These are phyloP conservation scores for Backusella morwellensis DNA, from an alignment of 192 early-diverging fungal species.

Conservation along the genomic window DNA sequence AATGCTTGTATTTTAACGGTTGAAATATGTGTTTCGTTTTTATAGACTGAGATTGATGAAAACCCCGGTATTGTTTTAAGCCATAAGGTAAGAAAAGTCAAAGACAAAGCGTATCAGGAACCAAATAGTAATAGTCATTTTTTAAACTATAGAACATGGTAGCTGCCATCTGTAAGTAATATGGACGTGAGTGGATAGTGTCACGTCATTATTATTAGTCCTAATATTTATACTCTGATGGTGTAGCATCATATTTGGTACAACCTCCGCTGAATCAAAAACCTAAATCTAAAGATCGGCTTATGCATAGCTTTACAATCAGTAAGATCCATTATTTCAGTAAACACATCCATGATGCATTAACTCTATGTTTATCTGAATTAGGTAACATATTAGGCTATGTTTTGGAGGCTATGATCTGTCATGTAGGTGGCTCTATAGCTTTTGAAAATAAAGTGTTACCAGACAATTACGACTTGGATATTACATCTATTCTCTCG, in stretches of 20 bases:
- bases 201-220: background rate
- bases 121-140: background rate
- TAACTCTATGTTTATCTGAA: background rate
- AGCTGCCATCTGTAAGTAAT: conserved; percentile 8
- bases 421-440: conserved; percentile 60
- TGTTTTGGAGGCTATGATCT: conserved; percentile 24
- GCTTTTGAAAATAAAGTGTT: conserved; percentile 54
- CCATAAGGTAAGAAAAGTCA: background rate
- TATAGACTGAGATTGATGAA: background rate
- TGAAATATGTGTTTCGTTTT: background rate
- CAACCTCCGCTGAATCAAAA: conserved; percentile 30
- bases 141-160: background rate
- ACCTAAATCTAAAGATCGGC: conserved; percentile 25
- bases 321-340: conserved; percentile 22
- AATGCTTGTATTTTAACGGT: background rate
- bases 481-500: conserved; percentile 64
- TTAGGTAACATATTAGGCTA: conserved; percentile 37
- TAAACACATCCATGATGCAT: background rate
- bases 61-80: background rate
- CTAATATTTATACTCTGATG: background rate
- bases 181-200: background rate
- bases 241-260: conserved; percentile 30
- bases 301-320: conserved; percentile 37
- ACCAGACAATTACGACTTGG: conserved; percentile 19
- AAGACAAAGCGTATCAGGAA: background rate